Evolutionary conservation across 1,139 yeast genomes (phyloP).

Genomic region (Martiniozyma asiatica): DNA sequence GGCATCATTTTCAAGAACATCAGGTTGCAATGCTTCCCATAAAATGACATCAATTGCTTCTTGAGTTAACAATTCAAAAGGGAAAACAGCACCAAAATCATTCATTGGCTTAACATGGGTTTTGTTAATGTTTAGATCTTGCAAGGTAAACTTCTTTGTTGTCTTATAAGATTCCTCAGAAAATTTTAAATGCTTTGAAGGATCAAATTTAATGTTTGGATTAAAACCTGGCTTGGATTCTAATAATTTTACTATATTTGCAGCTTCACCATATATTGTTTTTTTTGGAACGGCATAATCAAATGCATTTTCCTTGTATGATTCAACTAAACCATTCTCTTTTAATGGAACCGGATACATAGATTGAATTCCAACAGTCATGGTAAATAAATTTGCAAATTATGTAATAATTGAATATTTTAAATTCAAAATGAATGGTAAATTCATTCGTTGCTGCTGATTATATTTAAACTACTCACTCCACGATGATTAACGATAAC

Average conservation of each 20-base stretch:
- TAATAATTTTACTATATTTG: conserved; percentile 15
- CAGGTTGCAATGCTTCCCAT: conserved; percentile 24
- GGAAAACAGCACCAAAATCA: conserved; percentile 24
- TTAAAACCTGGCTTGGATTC: conserved; percentile 22
- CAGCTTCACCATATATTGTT: conserved; percentile 21
- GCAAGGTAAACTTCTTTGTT: conserved; percentile 19
- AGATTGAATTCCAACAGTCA: conserved; percentile 11
- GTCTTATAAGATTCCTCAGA: conserved; percentile 18
- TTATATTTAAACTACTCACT: no score
- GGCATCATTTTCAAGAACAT: conserved; percentile 20
- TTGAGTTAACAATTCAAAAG: conserved; percentile 24
- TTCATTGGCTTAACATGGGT: conserved; percentile 22
- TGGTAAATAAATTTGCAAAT: no score
- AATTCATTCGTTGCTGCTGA: no score
- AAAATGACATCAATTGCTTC: conserved; percentile 27
- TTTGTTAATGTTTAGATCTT: conserved; percentile 22
- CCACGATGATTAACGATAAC: no score
- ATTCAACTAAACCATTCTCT: conserved; percentile 16
- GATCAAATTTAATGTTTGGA: conserved; percentile 23
- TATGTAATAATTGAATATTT: no score
- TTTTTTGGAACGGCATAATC: conserved; percentile 19
- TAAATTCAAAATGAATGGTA: no score
- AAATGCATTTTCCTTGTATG: conserved; percentile 15
- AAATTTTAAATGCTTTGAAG: conserved; percentile 22
- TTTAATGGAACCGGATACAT: conserved; percentile 14